Conservation (phyloP, 2,329 filamentous ascomycete species). For the Calonectria leucothoes region DNA sequence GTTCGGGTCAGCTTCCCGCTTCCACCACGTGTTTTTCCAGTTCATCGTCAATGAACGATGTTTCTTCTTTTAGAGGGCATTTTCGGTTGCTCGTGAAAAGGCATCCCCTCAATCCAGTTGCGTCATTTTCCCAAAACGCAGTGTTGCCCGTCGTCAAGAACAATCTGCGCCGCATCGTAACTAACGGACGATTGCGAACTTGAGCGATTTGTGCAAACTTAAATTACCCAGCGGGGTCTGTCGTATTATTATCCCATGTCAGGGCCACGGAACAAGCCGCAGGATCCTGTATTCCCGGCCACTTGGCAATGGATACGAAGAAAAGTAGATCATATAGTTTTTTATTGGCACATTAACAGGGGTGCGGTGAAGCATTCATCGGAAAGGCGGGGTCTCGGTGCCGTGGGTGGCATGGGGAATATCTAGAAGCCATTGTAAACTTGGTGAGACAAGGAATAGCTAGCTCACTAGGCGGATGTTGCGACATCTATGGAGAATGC, state of each 20-base stretch:
- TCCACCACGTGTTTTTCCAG: background rate
- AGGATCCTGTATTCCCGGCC: background rate
- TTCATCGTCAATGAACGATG: background rate
- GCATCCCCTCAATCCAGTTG: background rate
- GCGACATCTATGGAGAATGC: background rate
- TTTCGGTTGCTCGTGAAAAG: background rate
- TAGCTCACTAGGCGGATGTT: background rate
- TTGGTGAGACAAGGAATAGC: background rate
- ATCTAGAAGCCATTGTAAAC: background rate
- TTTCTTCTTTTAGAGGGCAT: background rate
- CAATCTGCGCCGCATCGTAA: background rate
- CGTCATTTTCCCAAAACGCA: background rate
- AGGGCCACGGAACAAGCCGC: background rate
- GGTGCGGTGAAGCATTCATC: background rate
- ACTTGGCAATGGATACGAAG: background rate
- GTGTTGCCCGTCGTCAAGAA: background rate
- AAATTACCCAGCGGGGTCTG: background rate
- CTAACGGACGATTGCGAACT: background rate
- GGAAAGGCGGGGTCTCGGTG: background rate
- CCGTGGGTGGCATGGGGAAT: background rate
- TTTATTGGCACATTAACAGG: background rate
- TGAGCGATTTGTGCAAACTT: constrained; percentile 1
- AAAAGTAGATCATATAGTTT: background rate
- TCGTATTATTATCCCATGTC: background rate
- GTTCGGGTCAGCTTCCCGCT: background rate